Evolutionary conservation across 2,329 filamentous ascomycete genomes (phyloP).

Genomic region (Pezicula carpinea): DNA sequence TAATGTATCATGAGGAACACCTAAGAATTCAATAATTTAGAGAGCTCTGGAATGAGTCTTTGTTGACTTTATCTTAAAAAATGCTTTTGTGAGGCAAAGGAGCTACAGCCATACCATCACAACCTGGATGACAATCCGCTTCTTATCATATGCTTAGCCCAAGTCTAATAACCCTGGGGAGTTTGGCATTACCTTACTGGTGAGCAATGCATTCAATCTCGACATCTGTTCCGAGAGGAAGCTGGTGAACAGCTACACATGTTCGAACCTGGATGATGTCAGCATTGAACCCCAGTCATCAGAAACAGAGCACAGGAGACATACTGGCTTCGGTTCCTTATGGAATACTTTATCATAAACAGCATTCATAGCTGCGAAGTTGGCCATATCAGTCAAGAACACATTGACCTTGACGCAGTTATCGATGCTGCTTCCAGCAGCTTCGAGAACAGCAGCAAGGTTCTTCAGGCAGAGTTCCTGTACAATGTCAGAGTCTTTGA

Average conservation of each 20-base stretch:
- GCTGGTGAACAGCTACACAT: constrained; percentile 46
- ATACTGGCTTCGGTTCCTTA: constrained; percentile 41
- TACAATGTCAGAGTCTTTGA: neutral
- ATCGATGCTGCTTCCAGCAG: constrained; percentile 51
- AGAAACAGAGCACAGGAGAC: constrained; percentile 11
- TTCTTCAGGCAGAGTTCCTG: constrained; percentile 54
- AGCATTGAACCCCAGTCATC: constrained; percentile 4
- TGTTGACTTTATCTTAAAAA: no score
- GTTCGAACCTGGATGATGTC: constrained; percentile 32
- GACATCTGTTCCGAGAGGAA: constrained; percentile 45
- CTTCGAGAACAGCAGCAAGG: constrained; percentile 53
- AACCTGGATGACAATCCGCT: neutral
- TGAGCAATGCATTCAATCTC: constrained; percentile 48
- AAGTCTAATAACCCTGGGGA: neutral
- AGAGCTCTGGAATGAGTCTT: neutral
- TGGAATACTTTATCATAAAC: constrained; percentile 47
- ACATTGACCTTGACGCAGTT: constrained; percentile 65
- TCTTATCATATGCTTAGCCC: neutral
- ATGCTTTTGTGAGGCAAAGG: no score
- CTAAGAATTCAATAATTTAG: neutral
- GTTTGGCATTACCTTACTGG: constrained; percentile 20
- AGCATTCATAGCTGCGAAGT: constrained; percentile 57
- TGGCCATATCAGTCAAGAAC: constrained; percentile 59
- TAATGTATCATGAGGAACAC: neutral
- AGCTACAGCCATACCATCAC: no score